Evolutionary conservation across 2,329 filamentous ascomycete genomes (phyloP), one percentile per base, ranked within the genome.

Genomic region (Trichoderma sp.): DNA sequence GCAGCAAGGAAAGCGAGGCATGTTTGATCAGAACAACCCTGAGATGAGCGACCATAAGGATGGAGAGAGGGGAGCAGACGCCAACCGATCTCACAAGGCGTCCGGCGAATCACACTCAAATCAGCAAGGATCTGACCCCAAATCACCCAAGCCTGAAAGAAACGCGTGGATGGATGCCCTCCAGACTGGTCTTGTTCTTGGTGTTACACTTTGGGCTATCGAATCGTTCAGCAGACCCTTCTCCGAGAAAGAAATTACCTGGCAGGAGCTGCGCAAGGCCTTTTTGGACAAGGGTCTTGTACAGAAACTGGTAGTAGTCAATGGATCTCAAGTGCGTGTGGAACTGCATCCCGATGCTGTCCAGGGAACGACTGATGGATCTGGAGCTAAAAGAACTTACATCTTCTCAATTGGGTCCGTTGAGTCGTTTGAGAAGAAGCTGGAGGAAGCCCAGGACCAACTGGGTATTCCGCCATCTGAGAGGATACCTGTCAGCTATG

Each of bases 231-330:
- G 79, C 75, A 82, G 82, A 74, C 75, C 84, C 30, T 83, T 85
- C 74, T 82, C 82, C 4, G 84, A 86, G 74, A 82, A 83, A 78
- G 95, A 99, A 80, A 98, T 99, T 72, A 98, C 96, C 70, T 99
- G 94, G 93, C 95, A 99, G 83, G 96, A 99, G 83, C 93, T 99
- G 83, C 88, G 93, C 74, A 95, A 90, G 76, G 96, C 94, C 36
- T 98, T 97, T 86, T 86, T 99, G 73, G 94, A 98, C 83, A 98
- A 97, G 86, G 96, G 96, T 8, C 87, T 99, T 28, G 95, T 99
- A 24, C 93, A 98, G 83, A 98, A 95, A 84, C 87, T 99, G 21
- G 91, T 97, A 39, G 88, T 97, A 66, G 90, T 94, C 76, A 89
- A 91, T 74, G 90, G 89, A 77, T 80, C 80, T 15, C 89, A 89